Percentiles rank a stretch among this genome's conserved stretches.
phyloP scores from a whole-genome alignment of 805 yeast species.

The Wickerhamiella siamensis region DNA sequence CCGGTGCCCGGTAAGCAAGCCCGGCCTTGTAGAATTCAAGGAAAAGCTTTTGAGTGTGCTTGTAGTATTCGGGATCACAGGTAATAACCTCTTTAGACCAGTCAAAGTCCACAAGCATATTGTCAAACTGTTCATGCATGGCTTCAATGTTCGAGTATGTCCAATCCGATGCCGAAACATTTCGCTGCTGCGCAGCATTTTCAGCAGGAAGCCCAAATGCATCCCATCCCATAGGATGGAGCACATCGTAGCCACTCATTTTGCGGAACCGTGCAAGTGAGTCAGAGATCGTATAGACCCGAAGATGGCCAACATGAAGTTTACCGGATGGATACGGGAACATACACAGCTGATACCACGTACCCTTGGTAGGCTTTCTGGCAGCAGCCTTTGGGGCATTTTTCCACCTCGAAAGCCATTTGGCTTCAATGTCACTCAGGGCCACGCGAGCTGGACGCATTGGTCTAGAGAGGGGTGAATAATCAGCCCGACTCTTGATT shows the following conservation, averaged over 20 bases:
- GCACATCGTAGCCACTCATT: slow-evolving; percentile 58
- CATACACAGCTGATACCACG: slow-evolving; percentile 64
- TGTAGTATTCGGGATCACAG: slow-evolving; percentile 74
- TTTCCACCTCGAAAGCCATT: slow-evolving; percentile 1
- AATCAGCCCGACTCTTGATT: too few species aligned
- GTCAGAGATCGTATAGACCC: slow-evolving; percentile 88
- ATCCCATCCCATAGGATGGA: slow-evolving; percentile 99
- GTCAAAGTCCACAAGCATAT: slow-evolving; percentile 76
- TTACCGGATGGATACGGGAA: slow-evolving; percentile 95
- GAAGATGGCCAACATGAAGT: slow-evolving; percentile 83
- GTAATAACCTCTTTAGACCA: slow-evolving; percentile 89
- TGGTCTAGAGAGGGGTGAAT: too few species aligned
- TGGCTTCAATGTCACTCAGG: slow-evolving; percentile 1
- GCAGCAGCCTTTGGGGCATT: background rate
- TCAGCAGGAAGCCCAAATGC: slow-evolving; percentile 98
- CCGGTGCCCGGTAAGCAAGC: slow-evolving; percentile 69
- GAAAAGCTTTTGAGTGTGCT: slow-evolving; percentile 84
- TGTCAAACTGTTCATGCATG: slow-evolving; percentile 71
- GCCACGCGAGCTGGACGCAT: background rate
- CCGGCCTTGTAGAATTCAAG: slow-evolving; percentile 58
- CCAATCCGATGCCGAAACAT: slow-evolving; percentile 70
- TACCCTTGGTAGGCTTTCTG: slow-evolving; percentile 15
- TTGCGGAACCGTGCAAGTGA: slow-evolving; percentile 64
- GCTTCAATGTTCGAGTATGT: slow-evolving; percentile 62
- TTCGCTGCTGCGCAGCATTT: slow-evolving; percentile 87